phyloP scores from a whole-genome alignment of 257 asterid species.

The Solanum appendiculatum region DNA sequence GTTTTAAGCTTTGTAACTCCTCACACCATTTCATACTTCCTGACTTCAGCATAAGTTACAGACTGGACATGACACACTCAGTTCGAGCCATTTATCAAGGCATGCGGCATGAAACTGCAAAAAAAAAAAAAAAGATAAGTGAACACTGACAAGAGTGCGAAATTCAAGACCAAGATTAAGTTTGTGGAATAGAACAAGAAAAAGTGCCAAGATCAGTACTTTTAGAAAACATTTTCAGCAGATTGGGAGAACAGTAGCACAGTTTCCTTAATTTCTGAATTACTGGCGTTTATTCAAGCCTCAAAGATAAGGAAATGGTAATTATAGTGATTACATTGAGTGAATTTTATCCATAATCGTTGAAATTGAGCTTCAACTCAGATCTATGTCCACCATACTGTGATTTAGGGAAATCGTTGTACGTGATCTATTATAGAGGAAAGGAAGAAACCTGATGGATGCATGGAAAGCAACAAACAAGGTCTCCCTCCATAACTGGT shows the following conservation, averaged over 20 bases:
- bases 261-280: not conserved
- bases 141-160: not conserved
- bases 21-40: not conserved
- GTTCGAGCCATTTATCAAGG: not conserved
- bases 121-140: not conserved
- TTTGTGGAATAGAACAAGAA: not conserved
- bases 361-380: not conserved
- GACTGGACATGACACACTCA: not conserved
- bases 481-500: not conserved
- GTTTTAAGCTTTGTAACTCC: not conserved
- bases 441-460: conserved; percentile 4
- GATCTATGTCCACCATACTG: not conserved
- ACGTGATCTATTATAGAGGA: not conserved
- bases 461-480: conserved; percentile 1
- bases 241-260: not conserved
- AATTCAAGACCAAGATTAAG: not conserved
- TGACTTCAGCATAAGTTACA: not conserved
- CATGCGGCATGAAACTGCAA: not conserved
- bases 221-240: not conserved
- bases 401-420: not conserved
- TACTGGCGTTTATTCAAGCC: not conserved
- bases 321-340: not conserved
- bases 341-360: not conserved
- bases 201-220: not conserved
- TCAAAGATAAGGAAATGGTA: not conserved